Conservation (phyloP, 768 basidiomycete species). For the Calvatia gigantea region DNA sequence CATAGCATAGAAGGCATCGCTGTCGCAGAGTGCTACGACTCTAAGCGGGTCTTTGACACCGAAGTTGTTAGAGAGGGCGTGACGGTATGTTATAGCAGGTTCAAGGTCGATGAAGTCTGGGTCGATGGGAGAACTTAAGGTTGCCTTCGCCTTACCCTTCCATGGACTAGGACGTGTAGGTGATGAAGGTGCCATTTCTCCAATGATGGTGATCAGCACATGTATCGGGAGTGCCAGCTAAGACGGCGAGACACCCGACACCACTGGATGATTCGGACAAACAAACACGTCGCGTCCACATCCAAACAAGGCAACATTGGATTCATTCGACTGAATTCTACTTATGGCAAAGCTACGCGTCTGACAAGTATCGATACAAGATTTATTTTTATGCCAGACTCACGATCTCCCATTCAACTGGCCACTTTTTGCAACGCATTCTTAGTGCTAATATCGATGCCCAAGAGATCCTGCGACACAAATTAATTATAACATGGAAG, state of each 20-base stretch:
- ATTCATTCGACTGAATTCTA: not conserved
- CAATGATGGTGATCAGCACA: not conserved
- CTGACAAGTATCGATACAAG: slow-evolving; percentile 8
- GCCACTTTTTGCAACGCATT: slow-evolving; percentile 24
- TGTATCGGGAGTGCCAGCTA: not conserved
- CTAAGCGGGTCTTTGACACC: slow-evolving; percentile 76
- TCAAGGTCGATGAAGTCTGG: slow-evolving; percentile 57
- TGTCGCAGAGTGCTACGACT: slow-evolving; percentile 87
- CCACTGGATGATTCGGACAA: not conserved
- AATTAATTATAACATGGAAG: not conserved
- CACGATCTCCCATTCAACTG: not conserved
- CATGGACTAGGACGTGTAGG: slow-evolving; percentile 21
- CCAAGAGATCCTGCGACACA: slow-evolving; percentile 32
- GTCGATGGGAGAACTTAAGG: slow-evolving; percentile 16
- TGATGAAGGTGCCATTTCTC: not conserved
- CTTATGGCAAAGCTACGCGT: not conserved
- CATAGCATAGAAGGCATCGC: slow-evolving; percentile 81
- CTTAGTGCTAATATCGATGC: slow-evolving; percentile 36
- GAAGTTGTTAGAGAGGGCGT: slow-evolving; percentile 63
- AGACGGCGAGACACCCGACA: not conserved
- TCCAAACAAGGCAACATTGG: slow-evolving; percentile 17
- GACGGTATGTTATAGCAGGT: slow-evolving; percentile 76
- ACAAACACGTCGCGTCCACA: slow-evolving; percentile 15
- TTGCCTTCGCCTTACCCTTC: slow-evolving; percentile 58
- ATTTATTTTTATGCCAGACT: not conserved